Conservation (phyloP, 139 green algal species). For the Chlorella ohadii region DNA sequence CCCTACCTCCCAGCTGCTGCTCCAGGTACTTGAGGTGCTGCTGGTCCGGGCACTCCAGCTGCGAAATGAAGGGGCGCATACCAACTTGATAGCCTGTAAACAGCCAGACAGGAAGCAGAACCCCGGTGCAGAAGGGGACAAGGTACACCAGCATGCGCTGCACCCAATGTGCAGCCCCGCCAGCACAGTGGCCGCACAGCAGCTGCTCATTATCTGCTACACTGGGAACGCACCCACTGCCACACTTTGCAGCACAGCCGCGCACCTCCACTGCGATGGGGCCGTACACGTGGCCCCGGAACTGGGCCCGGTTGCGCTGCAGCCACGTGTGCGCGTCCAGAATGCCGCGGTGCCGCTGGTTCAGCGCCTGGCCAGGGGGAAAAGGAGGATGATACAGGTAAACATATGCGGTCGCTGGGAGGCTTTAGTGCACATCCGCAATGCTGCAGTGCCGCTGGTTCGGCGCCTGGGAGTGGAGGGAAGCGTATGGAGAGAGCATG, state of each 20-base stretch:
- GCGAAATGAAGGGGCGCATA: no score
- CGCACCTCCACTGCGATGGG: constrained; percentile 70
- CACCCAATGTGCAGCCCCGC: no score
- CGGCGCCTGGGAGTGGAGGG: constrained; percentile 50
- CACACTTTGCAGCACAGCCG: no score
- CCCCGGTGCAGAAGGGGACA: no score
- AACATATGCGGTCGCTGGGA: no score
- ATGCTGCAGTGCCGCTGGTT: constrained; percentile 33
- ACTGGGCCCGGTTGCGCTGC: constrained; percentile 41
- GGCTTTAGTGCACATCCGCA: constrained; percentile 1
- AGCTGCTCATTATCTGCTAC: no score
- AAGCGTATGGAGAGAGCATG: no score
- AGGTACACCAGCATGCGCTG: no score
- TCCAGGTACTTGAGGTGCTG: constrained; percentile 64
- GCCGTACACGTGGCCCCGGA: constrained; percentile 67
- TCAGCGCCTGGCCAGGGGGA: constrained; percentile 44
- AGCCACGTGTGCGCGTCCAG: constrained; percentile 50
- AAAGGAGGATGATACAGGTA: neutral
- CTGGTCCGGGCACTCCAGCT: constrained; percentile 41
- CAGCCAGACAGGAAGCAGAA: no score
- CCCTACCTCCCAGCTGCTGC: constrained; percentile 40
- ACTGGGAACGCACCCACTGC: no score
- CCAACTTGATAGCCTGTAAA: no score
- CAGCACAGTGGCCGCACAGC: no score
- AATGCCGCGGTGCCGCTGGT: constrained; percentile 32